These are phyloP conservation scores for Rhizopogon sp. DNA, from an alignment of 768 basidiomycete genomes.

Conservation along the genomic window DNA sequence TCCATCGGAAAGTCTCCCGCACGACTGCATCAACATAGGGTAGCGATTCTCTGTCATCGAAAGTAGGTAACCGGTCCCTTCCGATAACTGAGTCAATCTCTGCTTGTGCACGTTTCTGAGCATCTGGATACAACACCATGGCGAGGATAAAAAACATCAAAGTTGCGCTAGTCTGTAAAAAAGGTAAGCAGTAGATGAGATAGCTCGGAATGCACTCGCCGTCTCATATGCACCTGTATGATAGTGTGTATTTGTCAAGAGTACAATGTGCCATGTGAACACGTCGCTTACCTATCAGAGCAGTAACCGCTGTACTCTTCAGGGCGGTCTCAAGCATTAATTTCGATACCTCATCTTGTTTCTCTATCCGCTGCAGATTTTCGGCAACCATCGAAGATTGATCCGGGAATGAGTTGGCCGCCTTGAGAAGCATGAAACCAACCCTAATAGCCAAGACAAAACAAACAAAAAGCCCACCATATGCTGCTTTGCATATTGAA, in stretches of 20 bases:
- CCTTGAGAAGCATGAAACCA: neutral
- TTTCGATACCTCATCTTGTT: conserved; percentile 2
- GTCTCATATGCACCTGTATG: conserved; percentile 16
- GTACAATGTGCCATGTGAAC: neutral
- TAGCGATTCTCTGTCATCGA: neutral
- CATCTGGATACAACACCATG: conserved; percentile 6
- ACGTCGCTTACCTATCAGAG: conserved; percentile 10
- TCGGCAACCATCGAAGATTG: conserved; percentile 8
- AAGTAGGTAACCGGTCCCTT: neutral
- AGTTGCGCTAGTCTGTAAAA: conserved; percentile 5
- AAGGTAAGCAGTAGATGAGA: neutral
- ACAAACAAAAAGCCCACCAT: conserved; percentile 1
- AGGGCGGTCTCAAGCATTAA: conserved; percentile 2
- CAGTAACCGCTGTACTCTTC: conserved; percentile 6
- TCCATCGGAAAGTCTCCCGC: neutral
- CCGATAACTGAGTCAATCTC: conserved; percentile 9
- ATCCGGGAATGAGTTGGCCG: neutral
- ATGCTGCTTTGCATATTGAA: conserved; percentile 1
- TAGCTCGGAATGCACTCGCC: neutral
- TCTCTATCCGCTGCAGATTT: conserved; percentile 11
- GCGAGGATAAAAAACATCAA: conserved; percentile 4
- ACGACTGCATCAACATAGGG: neutral
- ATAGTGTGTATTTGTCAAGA: neutral
- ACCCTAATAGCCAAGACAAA: neutral
- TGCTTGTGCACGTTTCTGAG: conserved; percentile 10